Evolutionary conservation across 352 stramenopile species (phyloP).

Genomic region (Achlya hypogyna): DNA sequence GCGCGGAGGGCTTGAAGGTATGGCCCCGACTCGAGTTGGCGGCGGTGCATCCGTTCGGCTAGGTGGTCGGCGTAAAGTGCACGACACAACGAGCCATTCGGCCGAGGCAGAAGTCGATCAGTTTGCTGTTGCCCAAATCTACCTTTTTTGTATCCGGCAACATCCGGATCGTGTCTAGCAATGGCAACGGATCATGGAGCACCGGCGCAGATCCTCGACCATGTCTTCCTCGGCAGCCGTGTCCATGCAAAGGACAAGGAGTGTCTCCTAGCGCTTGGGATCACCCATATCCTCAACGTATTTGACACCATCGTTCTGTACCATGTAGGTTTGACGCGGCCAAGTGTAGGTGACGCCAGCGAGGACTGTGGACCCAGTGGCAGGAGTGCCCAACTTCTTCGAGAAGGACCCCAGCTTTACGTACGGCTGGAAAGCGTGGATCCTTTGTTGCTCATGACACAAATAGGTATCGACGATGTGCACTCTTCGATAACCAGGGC

Average conservation of each 20-base stretch:
- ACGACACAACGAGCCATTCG: too few relatives aligned
- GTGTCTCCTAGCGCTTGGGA: constrained; percentile 41
- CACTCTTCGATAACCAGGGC: constrained; percentile 85
- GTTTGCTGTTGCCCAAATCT: too few relatives aligned
- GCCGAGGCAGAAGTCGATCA: too few relatives aligned
- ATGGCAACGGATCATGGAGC: constrained; percentile 22
- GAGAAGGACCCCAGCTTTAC: constrained; percentile 75
- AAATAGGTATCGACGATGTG: constrained; percentile 61
- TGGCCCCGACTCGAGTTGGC: too few relatives aligned
- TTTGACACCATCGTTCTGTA: background rate
- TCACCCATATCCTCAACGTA: constrained; percentile 82
- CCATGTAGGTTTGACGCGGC: background rate
- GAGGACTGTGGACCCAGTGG: constrained; percentile 66
- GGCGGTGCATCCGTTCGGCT: too few relatives aligned
- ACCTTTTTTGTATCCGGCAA: too few relatives aligned
- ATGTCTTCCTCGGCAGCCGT: constrained; percentile 64
- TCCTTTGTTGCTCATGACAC: background rate
- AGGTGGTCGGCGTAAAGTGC: too few relatives aligned
- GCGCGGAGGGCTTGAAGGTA: too few relatives aligned
- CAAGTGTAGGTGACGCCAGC: constrained; percentile 56
- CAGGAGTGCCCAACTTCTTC: constrained; percentile 87
- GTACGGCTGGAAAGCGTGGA: constrained; percentile 16
- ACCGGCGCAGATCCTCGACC: constrained; percentile 53
- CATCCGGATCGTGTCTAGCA: too few relatives aligned
- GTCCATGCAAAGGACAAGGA: constrained; percentile 56